Evolutionary conservation across 1,139 yeast species (phyloP).

Genomic region (Yamadazyma siamensis): DNA sequence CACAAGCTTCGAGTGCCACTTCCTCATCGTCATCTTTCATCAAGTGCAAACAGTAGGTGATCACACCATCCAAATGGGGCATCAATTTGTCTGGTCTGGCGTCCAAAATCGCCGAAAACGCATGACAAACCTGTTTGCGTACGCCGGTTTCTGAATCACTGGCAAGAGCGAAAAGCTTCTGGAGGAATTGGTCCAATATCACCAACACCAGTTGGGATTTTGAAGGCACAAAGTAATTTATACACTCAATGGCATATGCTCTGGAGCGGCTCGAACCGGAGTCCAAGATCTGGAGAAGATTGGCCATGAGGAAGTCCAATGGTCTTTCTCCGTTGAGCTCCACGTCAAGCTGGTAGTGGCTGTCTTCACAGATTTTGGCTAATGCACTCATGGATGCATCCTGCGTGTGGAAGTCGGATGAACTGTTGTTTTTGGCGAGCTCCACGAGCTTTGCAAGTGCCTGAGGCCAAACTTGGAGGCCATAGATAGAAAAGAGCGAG

Average conservation of each 20-base stretch:
- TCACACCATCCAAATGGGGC: constrained; percentile 82
- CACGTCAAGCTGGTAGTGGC: constrained; percentile 52
- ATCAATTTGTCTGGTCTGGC: constrained; percentile 75
- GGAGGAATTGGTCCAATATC: constrained; percentile 64
- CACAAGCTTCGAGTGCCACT: constrained; percentile 90
- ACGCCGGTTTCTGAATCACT: constrained; percentile 57
- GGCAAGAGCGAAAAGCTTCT: constrained; percentile 62
- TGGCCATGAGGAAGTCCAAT: constrained; percentile 61
- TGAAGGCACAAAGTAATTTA: constrained; percentile 72
- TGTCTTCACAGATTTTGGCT: constrained; percentile 86
- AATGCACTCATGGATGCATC: constrained; percentile 71
- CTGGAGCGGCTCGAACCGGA: constrained; percentile 46
- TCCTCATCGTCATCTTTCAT: constrained; percentile 62
- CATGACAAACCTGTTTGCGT: constrained; percentile 71
- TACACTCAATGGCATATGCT: constrained; percentile 64
- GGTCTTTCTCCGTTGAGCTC: constrained; percentile 69
- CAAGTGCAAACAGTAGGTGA: constrained; percentile 79
- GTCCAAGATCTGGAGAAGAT: constrained; percentile 47
- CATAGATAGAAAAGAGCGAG: constrained; percentile 69
- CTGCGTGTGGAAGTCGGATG: constrained; percentile 18
- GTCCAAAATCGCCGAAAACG: constrained; percentile 73
- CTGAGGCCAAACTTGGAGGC: constrained; percentile 72
- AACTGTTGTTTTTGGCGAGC: constrained; percentile 31
- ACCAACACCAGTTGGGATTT: constrained; percentile 64
- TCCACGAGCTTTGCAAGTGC: constrained; percentile 65